Base-by-base conservation (phyloP, 805 yeast genomes). In the Ogataea glucozyma region DNA sequence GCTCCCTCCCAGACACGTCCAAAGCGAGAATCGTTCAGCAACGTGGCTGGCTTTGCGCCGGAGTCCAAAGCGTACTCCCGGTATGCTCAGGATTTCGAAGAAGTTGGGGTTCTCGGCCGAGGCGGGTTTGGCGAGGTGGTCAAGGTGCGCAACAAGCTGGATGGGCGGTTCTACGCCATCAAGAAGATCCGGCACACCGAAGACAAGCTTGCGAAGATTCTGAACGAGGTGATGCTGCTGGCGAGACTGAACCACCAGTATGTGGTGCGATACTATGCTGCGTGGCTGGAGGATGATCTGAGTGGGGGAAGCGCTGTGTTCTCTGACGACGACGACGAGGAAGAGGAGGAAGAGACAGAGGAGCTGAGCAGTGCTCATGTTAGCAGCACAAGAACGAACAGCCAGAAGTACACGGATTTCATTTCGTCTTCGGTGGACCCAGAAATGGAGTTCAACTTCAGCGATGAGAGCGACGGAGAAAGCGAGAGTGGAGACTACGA, bases 61-160 rank as follows among this genome's bases (percentile, higher is more conserved):
- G 58, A 51, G 22, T 5, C 41, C 4, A 50, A 48, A 20, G 49
- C 51, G 1, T 65, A 71, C 43, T 88, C 96, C 1, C 72, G 99
- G 49, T 93, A 91, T 60, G 85, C 82, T 3, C 79, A 90, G 48
- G 99, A 93, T 60, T 93, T 95, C 64, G 99, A 93, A 62, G 99
- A 93, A 60, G 85, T 88, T 32, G 93, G 91, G 0, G 79, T 83
- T 16, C 66, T 93, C 7, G 99, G 99, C 2, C 80, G 82, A 53
- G 99, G 99, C 29, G 99, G 95, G 0, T 93, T 85, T 66, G 99
- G 99, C 5, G 97, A 93, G 62, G 99, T 93, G 7, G 97, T 93
- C n/a, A 90, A 91, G 57, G 98, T 93, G 0, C 72, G 99, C 47
- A 91, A 90, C 61, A 78, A 90, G 45, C 75, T 93, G 50, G 99